These are phyloP conservation scores for Salix dunnii DNA, from an alignment of 345 rosid species.

Conservation along the genomic window DNA sequence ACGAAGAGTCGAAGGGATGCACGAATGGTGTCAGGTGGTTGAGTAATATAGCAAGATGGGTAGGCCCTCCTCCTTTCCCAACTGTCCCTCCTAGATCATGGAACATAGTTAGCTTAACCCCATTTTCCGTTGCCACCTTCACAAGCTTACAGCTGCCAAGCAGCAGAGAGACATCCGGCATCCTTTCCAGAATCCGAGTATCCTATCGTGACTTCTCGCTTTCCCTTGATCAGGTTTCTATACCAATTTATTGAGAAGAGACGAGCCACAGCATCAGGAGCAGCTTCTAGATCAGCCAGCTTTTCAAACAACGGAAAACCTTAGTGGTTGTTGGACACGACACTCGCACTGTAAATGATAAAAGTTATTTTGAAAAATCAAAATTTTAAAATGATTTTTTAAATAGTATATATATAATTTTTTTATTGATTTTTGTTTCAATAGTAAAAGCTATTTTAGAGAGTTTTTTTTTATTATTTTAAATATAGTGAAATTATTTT, in stretches of 20 bases:
- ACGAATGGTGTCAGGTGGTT: conserved; percentile 92
- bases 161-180: conserved; percentile 93
- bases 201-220: conserved; percentile 98
- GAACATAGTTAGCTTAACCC: conserved; percentile 93
- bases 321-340: conserved; percentile 69
- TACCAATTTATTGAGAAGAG: conserved; percentile 96
- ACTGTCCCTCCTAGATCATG: conserved; percentile 99
- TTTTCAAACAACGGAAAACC: conserved; percentile 97
- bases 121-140: conserved; percentile 72
- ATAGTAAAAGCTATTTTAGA: no score
- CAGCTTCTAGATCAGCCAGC: conserved; percentile 92
- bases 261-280: conserved; percentile 88
- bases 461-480: no score
- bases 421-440: no score
- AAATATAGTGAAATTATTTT: no score
- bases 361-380: no score
- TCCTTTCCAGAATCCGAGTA: conserved; percentile 98
- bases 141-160: conserved; percentile 96
- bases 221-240: conserved; percentile 75
- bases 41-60: conserved; percentile 97
- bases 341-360: conserved; percentile 95
- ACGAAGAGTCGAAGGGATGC: conserved; percentile 59
- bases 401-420: no score
- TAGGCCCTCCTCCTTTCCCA: conserved; percentile 98
- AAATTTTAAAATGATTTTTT: no score